Conservation (phyloP, 768 basidiomycete species). For the Daedaleopsis nitida region DNA sequence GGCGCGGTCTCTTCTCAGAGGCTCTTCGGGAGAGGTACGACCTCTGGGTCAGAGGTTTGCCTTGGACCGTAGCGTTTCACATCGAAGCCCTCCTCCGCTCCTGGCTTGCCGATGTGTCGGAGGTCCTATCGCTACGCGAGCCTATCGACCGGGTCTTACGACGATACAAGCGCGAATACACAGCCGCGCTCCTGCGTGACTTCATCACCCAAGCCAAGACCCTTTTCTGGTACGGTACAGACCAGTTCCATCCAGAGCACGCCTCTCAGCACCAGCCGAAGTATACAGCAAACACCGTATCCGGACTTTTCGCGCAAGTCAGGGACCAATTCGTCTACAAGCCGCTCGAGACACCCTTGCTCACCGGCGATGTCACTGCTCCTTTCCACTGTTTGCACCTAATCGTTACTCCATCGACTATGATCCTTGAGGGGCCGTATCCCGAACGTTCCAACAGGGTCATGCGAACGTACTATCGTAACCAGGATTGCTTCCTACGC, state of each 20-base stretch:
- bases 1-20: slow-evolving; percentile 47
- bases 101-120: slow-evolving; percentile 48
- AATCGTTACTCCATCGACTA: slow-evolving; percentile 55
- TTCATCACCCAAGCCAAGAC: slow-evolving; percentile 35
- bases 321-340: slow-evolving; percentile 18
- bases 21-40: slow-evolving; percentile 34
- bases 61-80: slow-evolving; percentile 63
- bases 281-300: slow-evolving; percentile 3
- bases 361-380: slow-evolving; percentile 23
- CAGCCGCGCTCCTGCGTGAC: slow-evolving; percentile 42
- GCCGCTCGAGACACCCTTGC: slow-evolving; percentile 6
- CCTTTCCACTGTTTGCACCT: slow-evolving; percentile 50
- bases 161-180: slow-evolving; percentile 36
- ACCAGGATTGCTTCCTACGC: slow-evolving; percentile 60
- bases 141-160: slow-evolving; percentile 34
- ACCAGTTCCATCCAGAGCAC: neutral
- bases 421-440: slow-evolving; percentile 54
- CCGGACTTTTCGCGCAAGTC: slow-evolving; percentile 15
- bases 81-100: slow-evolving; percentile 45
- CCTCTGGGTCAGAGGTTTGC: slow-evolving; percentile 36
- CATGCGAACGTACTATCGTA: slow-evolving; percentile 49
- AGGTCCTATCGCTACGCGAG: slow-evolving; percentile 47
- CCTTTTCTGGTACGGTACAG: slow-evolving; percentile 24
- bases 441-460: slow-evolving; percentile 64
- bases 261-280: slow-evolving; percentile 3